A percentile compares a stretch with the other conserved stretches of the same genome.
Evolutionary conservation across 2,329 filamentous ascomycete species (phyloP).

Genomic region (Ophiostoma pallidulum): DNA sequence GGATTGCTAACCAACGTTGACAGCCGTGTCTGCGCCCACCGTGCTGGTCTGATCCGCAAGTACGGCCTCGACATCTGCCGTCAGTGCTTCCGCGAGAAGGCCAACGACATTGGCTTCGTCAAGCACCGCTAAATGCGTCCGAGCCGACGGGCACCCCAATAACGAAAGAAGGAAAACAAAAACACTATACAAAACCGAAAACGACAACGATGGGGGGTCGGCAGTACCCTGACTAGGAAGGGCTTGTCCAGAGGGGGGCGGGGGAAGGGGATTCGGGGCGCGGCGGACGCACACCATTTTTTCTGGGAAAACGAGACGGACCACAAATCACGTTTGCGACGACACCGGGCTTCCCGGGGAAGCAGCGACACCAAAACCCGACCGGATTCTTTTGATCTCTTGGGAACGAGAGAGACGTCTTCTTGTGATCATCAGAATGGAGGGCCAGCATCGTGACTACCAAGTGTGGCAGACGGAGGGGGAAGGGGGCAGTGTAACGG

Average conservation of each 20-base stretch:
- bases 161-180: too few relatives aligned
- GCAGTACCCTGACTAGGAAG: too few relatives aligned
- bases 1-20: conserved; percentile 20
- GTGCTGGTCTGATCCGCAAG: conserved; percentile 98
- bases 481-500: background rate
- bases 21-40: conserved; percentile 74
- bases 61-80: conserved; percentile 89
- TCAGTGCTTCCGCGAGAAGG: conserved; percentile 71
- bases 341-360: background rate
- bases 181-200: too few relatives aligned
- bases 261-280: too few relatives aligned
- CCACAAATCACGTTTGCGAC: conserved; percentile 6
- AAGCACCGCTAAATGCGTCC: too few relatives aligned
- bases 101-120: conserved; percentile 62
- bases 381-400: background rate
- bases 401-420: background rate
- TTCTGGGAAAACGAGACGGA: background rate
- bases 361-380: background rate
- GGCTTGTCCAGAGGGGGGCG: too few relatives aligned
- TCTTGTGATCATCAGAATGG: background rate
- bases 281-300: background rate
- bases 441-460: conserved; percentile 1
- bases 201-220: too few relatives aligned
- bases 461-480: too few relatives aligned
- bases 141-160: too few relatives aligned